phyloP scores from a whole-genome alignment of 352 stramenopile species.

The Phytophthora ohioensis region DNA sequence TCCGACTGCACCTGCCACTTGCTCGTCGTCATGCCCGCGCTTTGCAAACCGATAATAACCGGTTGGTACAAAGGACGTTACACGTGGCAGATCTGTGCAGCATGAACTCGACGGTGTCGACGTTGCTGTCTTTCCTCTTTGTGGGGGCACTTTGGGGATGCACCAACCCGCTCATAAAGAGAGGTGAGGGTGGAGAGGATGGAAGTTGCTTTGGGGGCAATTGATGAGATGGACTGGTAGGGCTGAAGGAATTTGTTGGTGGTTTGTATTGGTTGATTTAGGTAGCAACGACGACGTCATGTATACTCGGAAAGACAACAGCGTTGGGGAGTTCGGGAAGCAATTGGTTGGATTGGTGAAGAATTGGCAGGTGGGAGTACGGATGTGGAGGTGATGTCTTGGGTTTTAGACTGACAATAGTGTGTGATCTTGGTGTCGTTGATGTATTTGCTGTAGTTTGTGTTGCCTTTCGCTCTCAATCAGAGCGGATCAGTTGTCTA shows the following conservation, averaged over 20 bases:
- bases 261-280: conserved; percentile 24
- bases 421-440: conserved; percentile 1
- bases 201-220: neutral
- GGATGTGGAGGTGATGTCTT: too few species aligned
- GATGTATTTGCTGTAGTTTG: conserved; percentile 54
- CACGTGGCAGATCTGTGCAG: conserved; percentile 24
- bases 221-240: neutral
- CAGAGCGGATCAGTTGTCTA: conserved; percentile 87
- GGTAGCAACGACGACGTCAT: conserved; percentile 57
- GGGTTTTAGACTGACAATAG: neutral
- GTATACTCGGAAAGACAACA: conserved; percentile 76
- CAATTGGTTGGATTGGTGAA: conserved; percentile 58
- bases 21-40: neutral
- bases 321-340: conserved; percentile 50
- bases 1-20: conserved; percentile 77
- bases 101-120: conserved; percentile 43
- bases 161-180: conserved; percentile 88
- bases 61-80: conserved; percentile 17
- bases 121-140: conserved; percentile 81
- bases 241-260: neutral
- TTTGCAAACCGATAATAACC: conserved; percentile 28
- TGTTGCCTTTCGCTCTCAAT: conserved; percentile 85
- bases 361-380: conserved; percentile 75
- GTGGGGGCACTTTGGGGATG: conserved; percentile 89
- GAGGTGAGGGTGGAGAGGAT: conserved; percentile 41